phyloP scores from a whole-genome alignment of 306 rosid species.

The Rosa chinensis region DNA sequence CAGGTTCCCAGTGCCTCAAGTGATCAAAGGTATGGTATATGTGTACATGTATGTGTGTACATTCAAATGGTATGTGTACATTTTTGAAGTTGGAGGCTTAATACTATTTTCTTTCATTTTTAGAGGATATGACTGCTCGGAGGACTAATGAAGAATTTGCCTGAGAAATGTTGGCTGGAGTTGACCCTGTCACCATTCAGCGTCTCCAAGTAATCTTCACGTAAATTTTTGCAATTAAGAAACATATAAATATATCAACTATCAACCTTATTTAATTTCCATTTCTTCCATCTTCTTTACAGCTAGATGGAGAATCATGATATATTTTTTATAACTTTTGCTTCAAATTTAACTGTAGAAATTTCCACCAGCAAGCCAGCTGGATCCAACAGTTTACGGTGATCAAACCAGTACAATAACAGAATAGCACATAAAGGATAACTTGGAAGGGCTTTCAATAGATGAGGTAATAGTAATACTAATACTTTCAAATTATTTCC shows the following conservation, averaged over 20 bases:
- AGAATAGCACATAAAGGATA: constrained; percentile 37
- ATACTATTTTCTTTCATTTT: too few species aligned
- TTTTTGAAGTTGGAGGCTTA: too few species aligned
- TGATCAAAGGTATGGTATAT: constrained; percentile 53
- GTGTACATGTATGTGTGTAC: too few species aligned
- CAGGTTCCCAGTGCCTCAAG: constrained; percentile 66
- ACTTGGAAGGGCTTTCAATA: constrained; percentile 52
- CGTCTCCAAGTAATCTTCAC: constrained; percentile 51
- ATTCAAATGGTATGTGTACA: too few species aligned
- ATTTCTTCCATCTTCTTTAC: too few species aligned
- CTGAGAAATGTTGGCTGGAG: constrained; percentile 59
- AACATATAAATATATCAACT: too few species aligned
- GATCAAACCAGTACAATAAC: constrained; percentile 54
- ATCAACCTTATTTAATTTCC: too few species aligned
- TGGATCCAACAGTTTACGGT: constrained; percentile 51
- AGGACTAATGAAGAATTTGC: constrained; percentile 65
- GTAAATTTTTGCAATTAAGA: too few species aligned
- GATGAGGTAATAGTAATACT: constrained; percentile 39
- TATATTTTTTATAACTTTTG: background rate
- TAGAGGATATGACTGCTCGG: constrained; percentile 41
- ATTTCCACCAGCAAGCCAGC: constrained; percentile 66
- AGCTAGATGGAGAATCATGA: too few species aligned
- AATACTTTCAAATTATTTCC: too few species aligned
- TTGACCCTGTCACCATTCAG: constrained; percentile 43
- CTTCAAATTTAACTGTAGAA: constrained; percentile 37